Base-by-base conservation (phyloP, 495 filamentous ascomycete genomes). In the Choiromyces venosus region DNA sequence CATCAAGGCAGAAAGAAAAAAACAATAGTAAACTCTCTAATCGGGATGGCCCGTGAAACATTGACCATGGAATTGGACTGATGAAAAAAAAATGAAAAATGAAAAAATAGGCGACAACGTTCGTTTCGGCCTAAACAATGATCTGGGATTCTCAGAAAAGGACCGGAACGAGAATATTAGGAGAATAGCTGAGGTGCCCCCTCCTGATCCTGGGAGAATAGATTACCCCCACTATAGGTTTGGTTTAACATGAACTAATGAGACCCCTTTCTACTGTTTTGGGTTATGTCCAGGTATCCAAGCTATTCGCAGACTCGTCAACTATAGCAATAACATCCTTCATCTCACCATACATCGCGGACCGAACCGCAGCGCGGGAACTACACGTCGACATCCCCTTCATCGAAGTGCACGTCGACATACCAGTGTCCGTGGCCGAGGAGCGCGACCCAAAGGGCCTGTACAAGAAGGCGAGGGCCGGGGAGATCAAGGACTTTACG, bases 161-260 rank as follows among this genome's bases (percentile, higher is more conserved):
- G 95, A 98, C 85, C 89, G 95, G 73, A 93, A 92, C 82, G 96
- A 98, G 88, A 99, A 99, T 84, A 99, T 99, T 83, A 87, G 95
- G 67, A 88, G 95, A 71, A 96, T 99, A 78, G 92, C 92, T 21
- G 96, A 99, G 86, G 90, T 90, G 80, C 12, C 82, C 74, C 56
- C 70, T 65, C 38, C 52, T 29, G 56, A 21, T 29, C 18, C 25
- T 56, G 74, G 16, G 33, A 52, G 16, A 16, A 25, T 7, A 3
- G 46, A 56, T 56, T 56, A n/a, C 46, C 46, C 44, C 46, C 46
- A 56, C 66, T 8, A 67, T 16, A 10, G 66, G 46, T 29, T 56
- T 61, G 25, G 52, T 61, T 61, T 61, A 61, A 2, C 52, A 61
- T 61, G 10, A 61, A 10, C 52, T 61, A 5, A 61, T 61, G 25